phyloP scores from a whole-genome alignment of 2,329 filamentous ascomycete genomes.

The Coniochaeta hoffmannii region DNA sequence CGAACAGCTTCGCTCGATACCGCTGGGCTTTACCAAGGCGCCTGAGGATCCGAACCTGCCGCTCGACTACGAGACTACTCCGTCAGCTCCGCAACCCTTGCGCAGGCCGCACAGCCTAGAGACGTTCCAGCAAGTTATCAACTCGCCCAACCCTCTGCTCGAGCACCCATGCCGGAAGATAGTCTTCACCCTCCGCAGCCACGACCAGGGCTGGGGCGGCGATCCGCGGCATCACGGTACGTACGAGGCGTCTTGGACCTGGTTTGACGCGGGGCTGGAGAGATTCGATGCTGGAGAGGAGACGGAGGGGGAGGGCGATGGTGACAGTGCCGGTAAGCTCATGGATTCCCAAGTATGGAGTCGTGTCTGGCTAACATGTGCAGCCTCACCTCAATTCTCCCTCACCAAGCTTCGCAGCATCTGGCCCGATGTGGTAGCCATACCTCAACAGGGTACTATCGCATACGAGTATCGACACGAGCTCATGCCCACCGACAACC shows the following conservation, averaged over 20 bases:
- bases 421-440: constrained; percentile 7
- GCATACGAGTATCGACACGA: constrained; percentile 27
- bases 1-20: constrained; percentile 30
- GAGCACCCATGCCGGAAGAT: constrained; percentile 50
- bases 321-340: not conserved
- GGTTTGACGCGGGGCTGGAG: constrained; percentile 58
- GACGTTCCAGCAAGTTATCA: constrained; percentile 27
- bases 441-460: constrained; percentile 4
- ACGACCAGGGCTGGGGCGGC: constrained; percentile 52
- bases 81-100: constrained; percentile 7
- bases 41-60: constrained; percentile 16
- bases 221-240: constrained; percentile 21
- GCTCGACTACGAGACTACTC: constrained; percentile 1
- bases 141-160: constrained; percentile 31
- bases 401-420: constrained; percentile 5
- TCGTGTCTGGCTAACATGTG: no score
- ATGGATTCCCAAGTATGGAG: no score
- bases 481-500: constrained; percentile 23
- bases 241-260: constrained; percentile 47
- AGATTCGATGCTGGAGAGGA: constrained; percentile 33
- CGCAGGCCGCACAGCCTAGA: constrained; percentile 21
- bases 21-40: constrained; percentile 25
- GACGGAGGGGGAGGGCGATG: not conserved
- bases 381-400: not conserved
- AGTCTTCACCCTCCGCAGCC: constrained; percentile 49